Conservation (phyloP, 139 green algal species). For the Tetraselmis striata region DNA sequence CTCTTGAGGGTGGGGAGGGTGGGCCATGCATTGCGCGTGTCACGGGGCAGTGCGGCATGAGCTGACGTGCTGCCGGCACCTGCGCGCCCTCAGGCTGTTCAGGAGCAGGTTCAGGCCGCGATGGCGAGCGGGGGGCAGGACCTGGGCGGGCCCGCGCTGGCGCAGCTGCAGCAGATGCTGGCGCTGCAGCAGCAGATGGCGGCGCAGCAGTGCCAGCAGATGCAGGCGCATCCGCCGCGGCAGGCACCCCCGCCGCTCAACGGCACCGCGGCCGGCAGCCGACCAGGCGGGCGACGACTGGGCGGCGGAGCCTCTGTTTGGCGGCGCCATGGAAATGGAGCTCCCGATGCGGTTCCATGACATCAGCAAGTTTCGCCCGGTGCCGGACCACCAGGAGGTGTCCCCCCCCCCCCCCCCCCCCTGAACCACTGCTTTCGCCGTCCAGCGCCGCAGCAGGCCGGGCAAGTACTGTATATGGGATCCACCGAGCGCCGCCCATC, state of each 20-base stretch:
- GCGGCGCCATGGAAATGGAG: constrained; percentile 34
- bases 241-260: background rate
- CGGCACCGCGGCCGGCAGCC: background rate
- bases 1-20: too few species aligned
- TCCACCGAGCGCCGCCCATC: background rate
- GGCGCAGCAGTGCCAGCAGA: background rate
- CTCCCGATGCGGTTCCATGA: constrained; percentile 45
- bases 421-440: too few species aligned
- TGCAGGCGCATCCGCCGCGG: background rate
- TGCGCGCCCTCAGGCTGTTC: too few species aligned
- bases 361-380: constrained; percentile 46
- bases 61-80: too few species aligned
- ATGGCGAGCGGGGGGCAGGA: background rate
- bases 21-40: too few species aligned
- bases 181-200: background rate
- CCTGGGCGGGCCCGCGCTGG: background rate
- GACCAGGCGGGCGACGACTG: background rate
- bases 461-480: too few species aligned
- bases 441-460: too few species aligned
- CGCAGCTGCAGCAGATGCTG: background rate
- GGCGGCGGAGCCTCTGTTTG: constrained; percentile 34
- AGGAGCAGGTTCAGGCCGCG: background rate
- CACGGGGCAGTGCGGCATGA: too few species aligned
- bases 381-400: constrained; percentile 63
- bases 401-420: constrained; percentile 23